A percentile compares a stretch with the other conserved stretches of the same genome.
Conservation (phyloP, 2,329 filamentous ascomycete genomes). For the Diaporthe velutina region DNA sequence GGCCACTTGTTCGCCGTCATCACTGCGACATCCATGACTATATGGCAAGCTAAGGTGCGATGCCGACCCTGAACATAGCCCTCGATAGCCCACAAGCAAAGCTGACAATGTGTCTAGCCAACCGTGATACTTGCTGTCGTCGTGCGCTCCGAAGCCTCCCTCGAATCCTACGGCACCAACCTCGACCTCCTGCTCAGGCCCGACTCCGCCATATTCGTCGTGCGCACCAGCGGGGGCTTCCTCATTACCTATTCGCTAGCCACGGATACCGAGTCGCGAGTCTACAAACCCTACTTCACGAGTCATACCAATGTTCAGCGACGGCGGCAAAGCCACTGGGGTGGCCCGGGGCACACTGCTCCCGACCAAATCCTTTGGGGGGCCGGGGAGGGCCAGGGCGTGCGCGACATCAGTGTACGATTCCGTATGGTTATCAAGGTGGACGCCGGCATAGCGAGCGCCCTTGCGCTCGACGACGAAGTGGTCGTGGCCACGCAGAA, state of each 20-base stretch:
- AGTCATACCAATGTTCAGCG: constrained; percentile 74
- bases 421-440: constrained; percentile 99
- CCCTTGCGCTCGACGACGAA: constrained; percentile 91
- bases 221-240: constrained; percentile 87
- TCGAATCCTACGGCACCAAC: constrained; percentile 88
- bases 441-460: constrained; percentile 91
- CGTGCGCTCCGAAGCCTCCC: constrained; percentile 82
- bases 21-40: constrained; percentile 85
- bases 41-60: constrained; percentile 94
- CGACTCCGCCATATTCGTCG: constrained; percentile 91
- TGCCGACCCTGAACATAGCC: constrained; percentile 29
- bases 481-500: constrained; percentile 91
- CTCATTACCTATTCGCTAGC: constrained; percentile 95
- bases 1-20: constrained; percentile 90
- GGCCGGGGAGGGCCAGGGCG: constrained; percentile 84
- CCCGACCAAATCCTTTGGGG: constrained; percentile 78
- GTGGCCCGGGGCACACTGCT: constrained; percentile 65
- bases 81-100: constrained; percentile 39
- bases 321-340: constrained; percentile 71
- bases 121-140: constrained; percentile 89
- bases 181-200: constrained; percentile 87
- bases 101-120: constrained; percentile 67
- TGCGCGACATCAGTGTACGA: constrained; percentile 88
- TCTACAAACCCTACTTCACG: constrained; percentile 87
- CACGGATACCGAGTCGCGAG: constrained; percentile 82